phyloP scores from a whole-genome alignment of 169 alveolate genomes.

The Theileria orientalis region DNA sequence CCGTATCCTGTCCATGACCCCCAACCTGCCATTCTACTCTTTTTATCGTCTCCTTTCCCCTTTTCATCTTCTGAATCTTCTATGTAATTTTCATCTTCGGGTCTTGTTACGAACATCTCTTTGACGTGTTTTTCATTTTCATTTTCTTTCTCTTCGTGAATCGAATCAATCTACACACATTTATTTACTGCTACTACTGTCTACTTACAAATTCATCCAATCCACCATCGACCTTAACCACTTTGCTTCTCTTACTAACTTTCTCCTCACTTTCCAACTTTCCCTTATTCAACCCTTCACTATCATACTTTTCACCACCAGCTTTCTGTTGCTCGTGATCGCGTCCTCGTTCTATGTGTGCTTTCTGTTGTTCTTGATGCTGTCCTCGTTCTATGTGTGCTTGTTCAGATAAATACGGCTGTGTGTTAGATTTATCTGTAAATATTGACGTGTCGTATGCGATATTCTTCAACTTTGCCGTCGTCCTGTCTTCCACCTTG shows the following conservation, averaged over 20 bases:
- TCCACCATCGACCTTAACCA: conserved; percentile 22
- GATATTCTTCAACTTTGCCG: background rate
- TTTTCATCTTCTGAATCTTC: conserved; percentile 34
- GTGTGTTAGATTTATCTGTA: too few species aligned
- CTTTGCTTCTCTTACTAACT: background rate
- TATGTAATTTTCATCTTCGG: conserved; percentile 50
- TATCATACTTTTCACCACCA: background rate
- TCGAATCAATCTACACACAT: background rate
- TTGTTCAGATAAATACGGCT: too few species aligned
- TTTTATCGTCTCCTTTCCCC: conserved; percentile 12
- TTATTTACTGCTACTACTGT: conserved; percentile 17
- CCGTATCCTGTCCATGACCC: conserved; percentile 65
- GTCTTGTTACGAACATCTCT: conserved; percentile 41
- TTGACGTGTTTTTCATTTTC: conserved; percentile 26
- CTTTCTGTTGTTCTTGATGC: too few species aligned
- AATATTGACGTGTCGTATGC: too few species aligned
- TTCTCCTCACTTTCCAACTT: background rate
- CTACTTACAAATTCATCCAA: conserved; percentile 37
- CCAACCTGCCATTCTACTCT: conserved; percentile 49
- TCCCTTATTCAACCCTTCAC: background rate
- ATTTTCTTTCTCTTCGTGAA: conserved; percentile 2
- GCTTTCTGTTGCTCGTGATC: too few species aligned
- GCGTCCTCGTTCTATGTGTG: too few species aligned
- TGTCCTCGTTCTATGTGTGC: too few species aligned
- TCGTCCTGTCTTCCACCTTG: background rate